A percentile compares a stretch with the other conserved stretches of the same genome.
Conservation (phyloP, 23 red algal genomes). For the Rhodosorus marinus region DNA sequence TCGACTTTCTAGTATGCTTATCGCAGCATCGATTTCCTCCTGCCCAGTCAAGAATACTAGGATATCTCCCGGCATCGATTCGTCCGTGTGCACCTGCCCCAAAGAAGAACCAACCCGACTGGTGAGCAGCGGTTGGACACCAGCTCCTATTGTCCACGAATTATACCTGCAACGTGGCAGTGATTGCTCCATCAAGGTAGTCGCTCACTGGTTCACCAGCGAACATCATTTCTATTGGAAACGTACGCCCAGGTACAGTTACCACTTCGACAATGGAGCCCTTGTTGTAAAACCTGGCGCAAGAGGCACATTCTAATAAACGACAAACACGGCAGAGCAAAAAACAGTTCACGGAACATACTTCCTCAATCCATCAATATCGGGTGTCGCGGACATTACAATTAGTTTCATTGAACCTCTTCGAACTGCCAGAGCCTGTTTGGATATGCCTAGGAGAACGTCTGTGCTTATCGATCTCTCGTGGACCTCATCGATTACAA, state of each 20-base stretch:
- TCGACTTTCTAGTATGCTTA: conserved; percentile 23
- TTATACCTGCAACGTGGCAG: too few relatives aligned
- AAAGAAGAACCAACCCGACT: too few relatives aligned
- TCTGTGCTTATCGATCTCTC: conserved; percentile 81
- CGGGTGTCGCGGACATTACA: conserved; percentile 79
- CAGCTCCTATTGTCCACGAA: too few relatives aligned
- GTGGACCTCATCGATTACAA: conserved; percentile 95
- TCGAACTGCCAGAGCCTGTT: conserved; percentile 6
- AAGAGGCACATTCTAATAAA: not conserved
- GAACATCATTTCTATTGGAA: conserved; percentile 46
- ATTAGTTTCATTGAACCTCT: conserved; percentile 46
- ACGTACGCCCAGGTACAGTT: conserved; percentile 27
- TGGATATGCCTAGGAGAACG: conserved; percentile 59
- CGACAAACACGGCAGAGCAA: not conserved
- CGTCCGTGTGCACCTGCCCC: conserved; percentile 48
- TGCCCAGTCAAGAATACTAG: conserved; percentile 84
- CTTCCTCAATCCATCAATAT: conserved; percentile 25
- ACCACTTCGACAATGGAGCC: not conserved
- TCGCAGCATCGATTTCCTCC: conserved; percentile 76
- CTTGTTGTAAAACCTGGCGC: not conserved
- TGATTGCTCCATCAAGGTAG: conserved; percentile 67
- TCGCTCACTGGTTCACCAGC: conserved; percentile 36
- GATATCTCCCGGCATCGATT: conserved; percentile 50
- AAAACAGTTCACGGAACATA: too few relatives aligned
- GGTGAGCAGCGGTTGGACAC: too few relatives aligned